Base-by-base conservation (phyloP, 2,329 filamentous ascomycete species). In the Colletotrichum sp. region DNA sequence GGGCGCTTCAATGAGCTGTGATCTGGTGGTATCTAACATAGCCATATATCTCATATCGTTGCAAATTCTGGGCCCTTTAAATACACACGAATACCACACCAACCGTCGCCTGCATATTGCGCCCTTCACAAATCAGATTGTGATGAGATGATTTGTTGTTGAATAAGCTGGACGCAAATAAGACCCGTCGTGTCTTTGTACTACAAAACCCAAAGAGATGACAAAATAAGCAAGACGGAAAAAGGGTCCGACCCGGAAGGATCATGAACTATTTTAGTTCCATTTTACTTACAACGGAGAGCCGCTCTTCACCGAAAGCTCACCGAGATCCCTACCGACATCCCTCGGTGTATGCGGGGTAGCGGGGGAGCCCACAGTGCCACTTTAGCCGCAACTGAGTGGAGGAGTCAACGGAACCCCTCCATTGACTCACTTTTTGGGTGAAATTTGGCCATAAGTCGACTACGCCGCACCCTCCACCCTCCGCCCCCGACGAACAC, bases 321-420 rank as follows among this genome's bases (percentile, higher is more conserved):
- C 28, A 72, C 69, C 69, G 69, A 71, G 3, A 28, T 12, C 12
- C 13, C 2, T 13, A 7, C 48, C 5, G 2, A 4, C n/a, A n/a
- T n/a, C 5, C 18, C 1, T 36, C 70, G 74, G 74, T 76, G 74
- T 64, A 64, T 74, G 74, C 71, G 74, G 71, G 73, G 73, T 75
- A 75, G 73, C 48, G 73, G 73, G 73, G 73, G 5, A 13, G 43
- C 43, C 43, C 43, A 52, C 73, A 71, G 62, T 52, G 43, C 43
- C 43, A 32, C 7, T 32, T 55, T 43, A 75, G 64, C 71, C 71
- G 71, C 65, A 28, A 34, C 21, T 16, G n/a, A 3, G 30, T 14
- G 28, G 56, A 21, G 28, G 71, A 63, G 43, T 55, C 55, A n/a
- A 30, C 52, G 16, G 55, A 63, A 68, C 73, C 69, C 71, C 71